phyloP scores from a whole-genome alignment of 139 green algal species.

The Spirogloea muscicola region DNA sequence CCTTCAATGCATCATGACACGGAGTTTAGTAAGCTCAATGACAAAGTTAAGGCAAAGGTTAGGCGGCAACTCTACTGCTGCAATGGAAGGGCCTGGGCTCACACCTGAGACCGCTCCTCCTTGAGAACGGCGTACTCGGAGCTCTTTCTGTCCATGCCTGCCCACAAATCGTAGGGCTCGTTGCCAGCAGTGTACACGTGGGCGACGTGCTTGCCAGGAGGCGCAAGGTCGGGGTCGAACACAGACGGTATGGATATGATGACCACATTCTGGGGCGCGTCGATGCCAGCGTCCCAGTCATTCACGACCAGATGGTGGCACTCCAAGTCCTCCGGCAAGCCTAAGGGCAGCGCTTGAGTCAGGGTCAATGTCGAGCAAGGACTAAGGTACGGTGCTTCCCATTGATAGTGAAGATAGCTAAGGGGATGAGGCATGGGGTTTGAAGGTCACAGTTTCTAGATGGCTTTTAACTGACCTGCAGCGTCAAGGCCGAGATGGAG shows the following conservation, averaged over 20 bases:
- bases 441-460: too few relatives aligned
- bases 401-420: too few relatives aligned
- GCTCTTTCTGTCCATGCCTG: conserved; percentile 56
- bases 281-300: conserved; percentile 53
- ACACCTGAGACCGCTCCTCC: conserved; percentile 61
- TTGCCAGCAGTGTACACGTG: conserved; percentile 70
- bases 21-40: too few relatives aligned
- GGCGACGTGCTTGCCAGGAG: conserved; percentile 52
- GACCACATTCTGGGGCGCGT: conserved; percentile 46
- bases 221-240: conserved; percentile 67
- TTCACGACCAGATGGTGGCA: conserved; percentile 84
- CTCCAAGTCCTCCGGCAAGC: conserved; percentile 65
- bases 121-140: conserved; percentile 73
- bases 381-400: too few relatives aligned
- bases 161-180: conserved; percentile 73
- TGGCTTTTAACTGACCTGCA: too few relatives aligned
- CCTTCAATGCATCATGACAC: too few relatives aligned
- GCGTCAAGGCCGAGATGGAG: conserved; percentile 84
- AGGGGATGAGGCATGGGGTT: too few relatives aligned
- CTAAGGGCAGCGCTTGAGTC: too few relatives aligned
- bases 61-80: too few relatives aligned
- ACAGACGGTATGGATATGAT: conserved; percentile 73
- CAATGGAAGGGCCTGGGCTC: too few relatives aligned
- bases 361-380: too few relatives aligned
- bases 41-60: too few relatives aligned